These are phyloP conservation scores for Gryganskiella cystojenkinii DNA, from an alignment of 192 early-diverging fungal genomes.

Conservation along the genomic window DNA sequence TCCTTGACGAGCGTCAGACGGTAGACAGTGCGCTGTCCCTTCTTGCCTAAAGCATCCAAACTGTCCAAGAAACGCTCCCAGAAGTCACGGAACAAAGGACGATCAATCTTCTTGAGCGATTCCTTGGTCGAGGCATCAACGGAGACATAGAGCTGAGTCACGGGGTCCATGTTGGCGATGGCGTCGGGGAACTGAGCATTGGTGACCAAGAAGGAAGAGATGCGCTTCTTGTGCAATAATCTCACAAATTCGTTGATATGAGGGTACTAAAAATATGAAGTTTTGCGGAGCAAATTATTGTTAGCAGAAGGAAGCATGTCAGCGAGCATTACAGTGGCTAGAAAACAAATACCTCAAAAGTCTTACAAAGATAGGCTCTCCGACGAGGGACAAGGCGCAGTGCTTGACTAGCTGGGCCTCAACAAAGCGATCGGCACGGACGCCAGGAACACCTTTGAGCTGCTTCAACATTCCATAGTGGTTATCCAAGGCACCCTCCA, in stretches of 20 bases:
- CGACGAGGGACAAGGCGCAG: slow-evolving; percentile 79
- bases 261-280: slow-evolving; percentile 67
- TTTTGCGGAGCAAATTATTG: background rate
- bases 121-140: slow-evolving; percentile 84
- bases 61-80: slow-evolving; percentile 79
- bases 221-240: slow-evolving; percentile 69
- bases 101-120: slow-evolving; percentile 77
- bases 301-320: background rate
- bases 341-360: background rate
- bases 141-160: slow-evolving; percentile 80
- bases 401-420: slow-evolving; percentile 73
- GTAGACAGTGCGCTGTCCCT: slow-evolving; percentile 80
- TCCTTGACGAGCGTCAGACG: slow-evolving; percentile 80
- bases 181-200: slow-evolving; percentile 82
- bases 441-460: slow-evolving; percentile 79
- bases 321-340: too few species aligned
- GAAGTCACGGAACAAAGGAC: slow-evolving; percentile 79
- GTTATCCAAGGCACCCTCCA: slow-evolving; percentile 74
- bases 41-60: slow-evolving; percentile 70
- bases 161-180: slow-evolving; percentile 68
- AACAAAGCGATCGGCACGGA: slow-evolving; percentile 76
- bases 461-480: slow-evolving; percentile 83
- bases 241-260: slow-evolving; percentile 82
- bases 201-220: slow-evolving; percentile 80
- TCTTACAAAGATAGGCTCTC: slow-evolving; percentile 67